Evolutionary conservation across 2,329 filamentous ascomycete genomes (phyloP), one percentile per base, ranked within the genome.

Genomic region (Fusarium veterinarium): DNA sequence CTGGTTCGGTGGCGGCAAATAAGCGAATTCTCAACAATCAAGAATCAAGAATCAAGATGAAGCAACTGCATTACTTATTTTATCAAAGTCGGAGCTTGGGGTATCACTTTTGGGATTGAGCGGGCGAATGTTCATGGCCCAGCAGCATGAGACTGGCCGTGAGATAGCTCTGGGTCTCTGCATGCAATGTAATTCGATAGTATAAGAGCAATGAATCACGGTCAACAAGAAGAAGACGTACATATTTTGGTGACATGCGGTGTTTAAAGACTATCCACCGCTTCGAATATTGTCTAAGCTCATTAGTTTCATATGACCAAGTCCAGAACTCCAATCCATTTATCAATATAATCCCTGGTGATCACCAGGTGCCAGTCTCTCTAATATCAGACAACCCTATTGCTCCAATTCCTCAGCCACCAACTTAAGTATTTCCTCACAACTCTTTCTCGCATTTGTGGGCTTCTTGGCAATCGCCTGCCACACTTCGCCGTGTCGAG

Each of bases 401-500:
- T 76, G 80, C 64, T 78, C 83, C 41, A 85, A 60, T 68, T 80
- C 80, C 11, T 77, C 87, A 2, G 93, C 92, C 28, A 97, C 95
- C 71, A 95, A 81, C 84, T 93, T 93, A 76, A 99, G 80, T 20
- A 98, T 88, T 80, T 97, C 94, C 82, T 97, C 95, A 0, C 89
- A 88, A 16, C 87, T 86, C 84, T 92, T 92, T 60, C 89, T 85
- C 30, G 92, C 93, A 81, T 97, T 97, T 81, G 87, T 88, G 2
- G 95, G 95, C 77, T 95, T 90, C 86, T 99, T 99, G 23, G 92
- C 90, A 8, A 98, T 87, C 13, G 85, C 84, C 84, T 97, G 94
- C 96, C 96, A 99, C 31, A 92, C 85, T 86, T 99, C 96, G 19
- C 96, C 96, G 81, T 99, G 95, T 76, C 91, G 91, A 7, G 97